Evolutionary conservation across 495 filamentous ascomycete genomes (phyloP).

Genomic region (Talaromyces proteolyticus): DNA sequence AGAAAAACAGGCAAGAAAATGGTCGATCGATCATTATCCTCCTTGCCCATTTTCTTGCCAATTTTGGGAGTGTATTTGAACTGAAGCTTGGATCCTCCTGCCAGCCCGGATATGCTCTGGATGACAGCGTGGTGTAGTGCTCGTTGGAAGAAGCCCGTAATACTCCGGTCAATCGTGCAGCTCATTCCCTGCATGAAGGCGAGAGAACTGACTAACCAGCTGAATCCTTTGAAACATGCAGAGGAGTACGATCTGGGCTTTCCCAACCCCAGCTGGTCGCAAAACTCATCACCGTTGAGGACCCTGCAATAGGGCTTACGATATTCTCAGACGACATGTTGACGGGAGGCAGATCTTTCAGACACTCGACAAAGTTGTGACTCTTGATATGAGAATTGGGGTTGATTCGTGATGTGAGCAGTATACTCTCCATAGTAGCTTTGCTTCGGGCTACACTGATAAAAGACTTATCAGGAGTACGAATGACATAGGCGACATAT

Average conservation of each 20-base stretch:
- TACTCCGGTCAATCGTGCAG: slow-evolving; percentile 53
- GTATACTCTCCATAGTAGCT: slow-evolving; percentile 54
- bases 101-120: slow-evolving; percentile 49
- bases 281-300: slow-evolving; percentile 61
- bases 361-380: slow-evolving; percentile 64
- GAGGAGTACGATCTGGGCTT: slow-evolving; percentile 23
- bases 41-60: background rate
- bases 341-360: slow-evolving; percentile 56
- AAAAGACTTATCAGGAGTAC: slow-evolving; percentile 55
- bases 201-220: slow-evolving; percentile 45
- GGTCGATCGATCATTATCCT: background rate
- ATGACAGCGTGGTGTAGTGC: slow-evolving; percentile 49
- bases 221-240: slow-evolving; percentile 58
- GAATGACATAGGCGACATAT: slow-evolving; percentile 65
- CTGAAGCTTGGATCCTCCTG: slow-evolving; percentile 49
- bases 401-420: slow-evolving; percentile 55
- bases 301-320: slow-evolving; percentile 58
- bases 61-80: slow-evolving; percentile 46
- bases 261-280: slow-evolving; percentile 54
- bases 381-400: slow-evolving; percentile 54
- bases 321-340: slow-evolving; percentile 59
- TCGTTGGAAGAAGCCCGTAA: slow-evolving; percentile 33
- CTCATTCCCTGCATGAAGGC: slow-evolving; percentile 19
- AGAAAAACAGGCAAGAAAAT: background rate
- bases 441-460: slow-evolving; percentile 46